Conservation (phyloP, 2,329 filamentous ascomycete species). For the Xylariales sp. region DNA sequence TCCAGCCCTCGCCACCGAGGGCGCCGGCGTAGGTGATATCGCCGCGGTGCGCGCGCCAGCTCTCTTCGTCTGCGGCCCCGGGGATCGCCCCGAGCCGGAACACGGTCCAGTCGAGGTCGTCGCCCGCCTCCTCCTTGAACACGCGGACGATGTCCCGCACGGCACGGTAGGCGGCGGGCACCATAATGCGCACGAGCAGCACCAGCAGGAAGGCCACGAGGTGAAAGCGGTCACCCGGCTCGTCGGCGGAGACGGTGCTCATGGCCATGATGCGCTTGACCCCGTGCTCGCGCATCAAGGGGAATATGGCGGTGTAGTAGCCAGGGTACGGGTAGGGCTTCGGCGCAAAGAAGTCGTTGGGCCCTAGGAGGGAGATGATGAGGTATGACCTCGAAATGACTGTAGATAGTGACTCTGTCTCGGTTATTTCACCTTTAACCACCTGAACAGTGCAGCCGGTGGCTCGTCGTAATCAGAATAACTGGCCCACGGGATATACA, state of each 20-base stretch:
- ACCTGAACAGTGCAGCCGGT: slow-evolving; percentile 10
- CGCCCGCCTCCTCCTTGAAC: neutral
- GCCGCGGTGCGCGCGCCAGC: neutral
- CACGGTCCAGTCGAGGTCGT: neutral
- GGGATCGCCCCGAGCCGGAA: neutral
- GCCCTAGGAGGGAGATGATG: slow-evolving; percentile 20
- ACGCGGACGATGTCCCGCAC: neutral
- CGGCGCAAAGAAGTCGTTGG: slow-evolving; percentile 7
- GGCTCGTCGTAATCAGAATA: too few relatives aligned
- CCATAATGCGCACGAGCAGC: neutral
- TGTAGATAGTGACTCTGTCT: slow-evolving; percentile 11
- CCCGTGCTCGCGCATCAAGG: slow-evolving; percentile 21
- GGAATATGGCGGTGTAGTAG: slow-evolving; percentile 16
- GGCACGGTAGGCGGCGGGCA: neutral
- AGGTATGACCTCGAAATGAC: slow-evolving; percentile 10
- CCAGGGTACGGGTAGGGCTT: slow-evolving; percentile 7
- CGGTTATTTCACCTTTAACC: slow-evolving; percentile 18
- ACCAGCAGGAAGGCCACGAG: neutral
- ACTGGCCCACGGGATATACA: too few relatives aligned
- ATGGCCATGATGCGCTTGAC: slow-evolving; percentile 28
- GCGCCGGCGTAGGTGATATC: neutral
- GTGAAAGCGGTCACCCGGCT: neutral
- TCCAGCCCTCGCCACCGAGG: neutral
- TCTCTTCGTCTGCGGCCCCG: neutral
- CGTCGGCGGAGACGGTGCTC: slow-evolving; percentile 21